phyloP scores from a whole-genome alignment of 805 yeast species.

The Schizosaccharomyces lindneri region DNA sequence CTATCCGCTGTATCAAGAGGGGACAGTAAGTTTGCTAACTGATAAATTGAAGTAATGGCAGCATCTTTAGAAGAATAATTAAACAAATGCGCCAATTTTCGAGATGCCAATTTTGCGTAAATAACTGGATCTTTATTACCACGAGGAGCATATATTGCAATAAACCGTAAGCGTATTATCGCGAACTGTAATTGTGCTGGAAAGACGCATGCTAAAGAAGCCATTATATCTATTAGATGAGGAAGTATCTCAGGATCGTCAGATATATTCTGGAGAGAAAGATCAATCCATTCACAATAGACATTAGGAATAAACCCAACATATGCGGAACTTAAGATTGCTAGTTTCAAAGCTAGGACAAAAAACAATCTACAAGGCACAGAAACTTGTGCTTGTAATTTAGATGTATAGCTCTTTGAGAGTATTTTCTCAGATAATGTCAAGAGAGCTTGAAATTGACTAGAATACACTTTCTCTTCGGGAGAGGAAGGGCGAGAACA shows the following conservation, averaged over 20 bases:
- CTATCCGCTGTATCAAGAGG: slow-evolving; percentile 4
- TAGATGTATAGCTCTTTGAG: not conserved
- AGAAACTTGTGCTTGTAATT: not conserved
- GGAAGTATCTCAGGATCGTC: not conserved
- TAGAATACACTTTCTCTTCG: not conserved
- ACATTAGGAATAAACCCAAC: not conserved
- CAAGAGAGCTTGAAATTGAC: not conserved
- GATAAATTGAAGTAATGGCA: slow-evolving; percentile 60
- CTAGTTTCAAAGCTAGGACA: not conserved
- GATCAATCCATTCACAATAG: not conserved
- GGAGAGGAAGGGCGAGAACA: not conserved
- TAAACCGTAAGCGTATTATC: not conserved
- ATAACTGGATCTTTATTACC: not conserved
- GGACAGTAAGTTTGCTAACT: slow-evolving; percentile 49
- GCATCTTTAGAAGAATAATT: slow-evolving; percentile 37
- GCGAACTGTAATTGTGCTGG: not conserved
- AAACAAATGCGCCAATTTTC: not conserved
- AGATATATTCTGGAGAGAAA: not conserved
- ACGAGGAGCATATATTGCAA: not conserved
- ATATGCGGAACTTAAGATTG: not conserved
- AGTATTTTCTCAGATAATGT: not conserved
- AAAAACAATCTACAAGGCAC: not conserved
- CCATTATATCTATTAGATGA: not conserved
- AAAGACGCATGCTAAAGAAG: not conserved
- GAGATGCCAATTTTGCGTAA: not conserved